Conservation (phyloP, 257 asterid genomes). For the Haberlea rhodopensis region DNA sequence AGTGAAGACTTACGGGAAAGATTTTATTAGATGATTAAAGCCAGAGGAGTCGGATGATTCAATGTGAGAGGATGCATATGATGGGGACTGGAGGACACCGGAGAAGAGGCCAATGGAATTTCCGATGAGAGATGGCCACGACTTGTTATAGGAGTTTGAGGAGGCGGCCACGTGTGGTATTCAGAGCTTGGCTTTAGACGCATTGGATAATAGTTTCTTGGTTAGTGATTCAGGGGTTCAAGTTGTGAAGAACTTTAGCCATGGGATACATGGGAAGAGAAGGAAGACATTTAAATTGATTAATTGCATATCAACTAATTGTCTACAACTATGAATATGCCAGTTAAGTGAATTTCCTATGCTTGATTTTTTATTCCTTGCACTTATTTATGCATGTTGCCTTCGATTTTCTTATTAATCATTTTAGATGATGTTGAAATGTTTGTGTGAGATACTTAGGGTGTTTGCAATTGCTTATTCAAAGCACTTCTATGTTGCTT, state of each 20-base stretch:
- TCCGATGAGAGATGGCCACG: slow-evolving; percentile 56
- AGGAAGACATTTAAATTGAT: too few relatives aligned
- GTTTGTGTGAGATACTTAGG: too few relatives aligned
- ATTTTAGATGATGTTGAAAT: too few relatives aligned
- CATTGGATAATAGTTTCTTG: slow-evolving; percentile 89
- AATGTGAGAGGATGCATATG: slow-evolving; percentile 92
- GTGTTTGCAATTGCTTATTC: too few relatives aligned
- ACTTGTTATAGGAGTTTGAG: slow-evolving; percentile 85
- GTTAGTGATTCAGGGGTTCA: slow-evolving; percentile 91
- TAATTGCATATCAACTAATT: too few relatives aligned
- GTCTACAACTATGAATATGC: too few relatives aligned
- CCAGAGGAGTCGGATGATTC: slow-evolving; percentile 89
- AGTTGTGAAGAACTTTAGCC: slow-evolving; percentile 95
- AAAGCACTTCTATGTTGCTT: too few relatives aligned
- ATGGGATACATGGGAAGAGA: slow-evolving; percentile 98
- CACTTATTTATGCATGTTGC: too few relatives aligned
- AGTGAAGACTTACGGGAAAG: slow-evolving; percentile 79
- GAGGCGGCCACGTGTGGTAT: slow-evolving; percentile 80
- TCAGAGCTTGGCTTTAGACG: slow-evolving; percentile 94
- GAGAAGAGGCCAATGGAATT: slow-evolving; percentile 43
- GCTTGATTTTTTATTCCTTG: too few relatives aligned
- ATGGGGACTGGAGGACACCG: slow-evolving; percentile 70
- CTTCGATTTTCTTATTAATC: too few relatives aligned
- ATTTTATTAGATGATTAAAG: too few relatives aligned
- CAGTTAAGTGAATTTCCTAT: too few relatives aligned